Base-by-base conservation (phyloP, 768 basidiomycete genomes). In the Neoboletus subvelutipes region DNA sequence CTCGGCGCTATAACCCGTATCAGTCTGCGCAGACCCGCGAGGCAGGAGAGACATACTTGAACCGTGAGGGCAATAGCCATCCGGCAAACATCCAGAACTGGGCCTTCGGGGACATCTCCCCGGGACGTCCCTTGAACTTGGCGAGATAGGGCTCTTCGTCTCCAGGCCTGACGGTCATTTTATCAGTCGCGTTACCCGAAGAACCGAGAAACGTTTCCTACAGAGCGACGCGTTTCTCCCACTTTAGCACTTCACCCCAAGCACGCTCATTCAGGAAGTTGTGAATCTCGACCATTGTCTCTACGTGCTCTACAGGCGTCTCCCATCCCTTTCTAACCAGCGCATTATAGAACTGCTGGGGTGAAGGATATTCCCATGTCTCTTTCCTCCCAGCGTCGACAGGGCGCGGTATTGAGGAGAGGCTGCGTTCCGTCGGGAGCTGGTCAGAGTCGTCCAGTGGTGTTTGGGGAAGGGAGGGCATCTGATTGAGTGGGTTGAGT, bases 261-360 rank as follows among this genome's bases (percentile, higher is more conserved):
- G 97, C 97, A 70, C 87, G 81, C 75, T 99, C 97, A 67, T 99
- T 98, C 72, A 99, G 71, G 64, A 95, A 98, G 71, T 99, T 99
- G 70, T 99, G 97, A 36, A 98, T 98, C 58, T 94, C 87, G 43
- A 99, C 97, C 92, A 99, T 97, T 26, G 87, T 92, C 71, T 94
- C 95, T 45, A 98, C 83, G 72, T 94, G 89, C 64, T 98, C 93
- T 72, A 95, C 94, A 0, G 94, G 94, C 2, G 97, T 96, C 73
- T 96, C 94, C 90, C 91, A 94, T 3, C 97, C 97, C 70, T 99
- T 99, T 59, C 94, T 78, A 11, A 92, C 92, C 15, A 99, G 80
- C 0, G 96, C 96, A 72, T 98, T 98, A 73, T 98, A 95, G 69
- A 98, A 98, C 71, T 98, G 95, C 73, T 98, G 96, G 11, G 95